phyloP scores from a whole-genome alignment of 345 rosid species.

The Syzygium aromaticum region DNA sequence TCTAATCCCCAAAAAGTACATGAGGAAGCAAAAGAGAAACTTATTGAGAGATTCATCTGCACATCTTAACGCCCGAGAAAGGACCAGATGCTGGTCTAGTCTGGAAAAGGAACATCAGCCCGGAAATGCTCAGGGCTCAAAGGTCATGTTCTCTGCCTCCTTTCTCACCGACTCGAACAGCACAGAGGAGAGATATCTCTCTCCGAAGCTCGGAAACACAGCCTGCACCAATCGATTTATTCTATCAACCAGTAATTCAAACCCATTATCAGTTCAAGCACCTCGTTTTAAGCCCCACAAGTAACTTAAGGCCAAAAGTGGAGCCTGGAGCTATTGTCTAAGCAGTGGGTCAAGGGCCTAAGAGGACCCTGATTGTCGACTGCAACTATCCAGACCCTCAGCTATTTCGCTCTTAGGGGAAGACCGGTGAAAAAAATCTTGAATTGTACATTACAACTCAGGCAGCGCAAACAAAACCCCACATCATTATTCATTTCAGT shows the following conservation, averaged over 20 bases:
- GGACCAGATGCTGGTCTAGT: background rate
- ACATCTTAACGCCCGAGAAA: background rate
- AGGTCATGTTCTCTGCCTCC: constrained; percentile 56
- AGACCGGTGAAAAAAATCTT: background rate
- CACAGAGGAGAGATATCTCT: constrained; percentile 62
- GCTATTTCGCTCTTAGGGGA: background rate
- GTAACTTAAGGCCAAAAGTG: background rate
- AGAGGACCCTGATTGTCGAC: background rate
- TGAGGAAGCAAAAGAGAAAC: background rate
- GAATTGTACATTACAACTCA: background rate
- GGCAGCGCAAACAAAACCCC: background rate
- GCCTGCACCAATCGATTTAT: constrained; percentile 26
- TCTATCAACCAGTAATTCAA: background rate
- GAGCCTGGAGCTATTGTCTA: background rate
- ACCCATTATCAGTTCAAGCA: background rate
- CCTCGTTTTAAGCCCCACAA: background rate
- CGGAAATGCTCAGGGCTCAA: constrained; percentile 27
- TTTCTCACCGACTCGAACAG: constrained; percentile 58
- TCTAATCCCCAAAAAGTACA: background rate
- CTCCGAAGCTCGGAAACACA: constrained; percentile 72
- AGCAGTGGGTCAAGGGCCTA: background rate
- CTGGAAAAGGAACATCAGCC: background rate
- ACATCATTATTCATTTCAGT: background rate
- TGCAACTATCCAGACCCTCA: background rate
- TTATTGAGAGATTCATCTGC: background rate